Percentiles rank a stretch among this genome's conserved stretches.
Evolutionary conservation across 805 yeast genomes (phyloP).

Genomic region (Ogataea salicorniae): DNA sequence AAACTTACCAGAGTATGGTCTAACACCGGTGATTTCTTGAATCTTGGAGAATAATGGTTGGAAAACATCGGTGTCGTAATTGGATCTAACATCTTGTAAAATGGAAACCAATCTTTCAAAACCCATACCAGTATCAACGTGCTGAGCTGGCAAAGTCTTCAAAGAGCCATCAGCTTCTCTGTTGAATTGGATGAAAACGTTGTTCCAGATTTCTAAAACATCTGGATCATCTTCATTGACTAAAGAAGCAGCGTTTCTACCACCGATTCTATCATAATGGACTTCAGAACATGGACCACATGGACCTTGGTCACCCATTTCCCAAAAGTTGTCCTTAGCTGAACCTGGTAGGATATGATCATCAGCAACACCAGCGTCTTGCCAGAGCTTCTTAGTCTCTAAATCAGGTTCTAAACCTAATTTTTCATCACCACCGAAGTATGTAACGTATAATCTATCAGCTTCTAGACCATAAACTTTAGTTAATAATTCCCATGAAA

Average conservation of each 20-base stretch:
- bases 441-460: slow-evolving; percentile 87
- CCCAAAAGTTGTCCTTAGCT: slow-evolving; percentile 96
- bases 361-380: slow-evolving; percentile 79
- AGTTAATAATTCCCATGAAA: slow-evolving; percentile 90
- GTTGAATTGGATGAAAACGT: slow-evolving; percentile 94
- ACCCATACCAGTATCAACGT: slow-evolving; percentile 98
- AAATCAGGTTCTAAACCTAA: slow-evolving; percentile 86
- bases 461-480: slow-evolving; percentile 72
- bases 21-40: slow-evolving; percentile 88
- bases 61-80: slow-evolving; percentile 97
- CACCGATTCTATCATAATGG: slow-evolving; percentile 97
- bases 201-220: slow-evolving; percentile 96
- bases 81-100: slow-evolving; percentile 84
- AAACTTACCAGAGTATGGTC: slow-evolving; percentile 87
- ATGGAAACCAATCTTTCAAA: slow-evolving; percentile 95
- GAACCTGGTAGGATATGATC: slow-evolving; percentile 92
- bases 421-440: slow-evolving; percentile 87
- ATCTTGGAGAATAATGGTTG: slow-evolving; percentile 80
- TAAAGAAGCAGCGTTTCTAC: slow-evolving; percentile 86
- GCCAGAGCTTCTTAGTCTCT: slow-evolving; percentile 89
- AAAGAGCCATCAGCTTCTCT: slow-evolving; percentile 84
- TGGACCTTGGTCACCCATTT: slow-evolving; percentile 99
- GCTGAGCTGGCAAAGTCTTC: slow-evolving; percentile 85
- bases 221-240: slow-evolving; percentile 98
- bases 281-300: slow-evolving; percentile 99